Base-by-base conservation (phyloP, 2,329 filamentous ascomycete species). In the Ceratocystis papillata region DNA sequence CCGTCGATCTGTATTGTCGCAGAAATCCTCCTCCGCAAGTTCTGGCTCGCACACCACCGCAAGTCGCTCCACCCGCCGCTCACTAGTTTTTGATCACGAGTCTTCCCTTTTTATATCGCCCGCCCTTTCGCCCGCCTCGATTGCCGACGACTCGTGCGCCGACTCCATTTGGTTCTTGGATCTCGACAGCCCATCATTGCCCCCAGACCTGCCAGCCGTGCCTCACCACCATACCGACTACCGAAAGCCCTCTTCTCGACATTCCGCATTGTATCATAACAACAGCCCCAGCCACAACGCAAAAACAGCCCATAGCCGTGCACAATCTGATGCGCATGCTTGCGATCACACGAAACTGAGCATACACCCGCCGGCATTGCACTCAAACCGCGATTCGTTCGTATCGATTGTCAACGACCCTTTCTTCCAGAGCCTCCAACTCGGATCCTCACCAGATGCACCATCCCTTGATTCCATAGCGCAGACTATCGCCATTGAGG, bases 331-430 rank as follows among this genome's bases (percentile, higher is more conserved):
- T 59, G 53, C 28, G 12, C n/a, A 59, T 59, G 28, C 5, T 4
- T 30, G 28, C 28, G 28, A 30, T 22, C 28, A 33, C 53, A 33
- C 53, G 20, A 41, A 10, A 8, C 45, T 63, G 45, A 63, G 17
- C 37, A 45, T 10, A 50, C 12, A 46, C 12, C 25, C 53, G 15
- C 53, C 53, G 7, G 28, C 8, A n/a, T 1, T 30, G 7, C 25
- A 30, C n/a, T 37, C 50, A 20, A 67, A 65, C 70, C 77, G 79
- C 68, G 78, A 80, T 70, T 84, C 81, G 20, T 74, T 82, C 69
- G 73, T 77, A 63, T 82, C 80, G 67, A 80, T 83, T 68, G 74
- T 81, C 71, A 79, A 83, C 76, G 80, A 83, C 69, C 79, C 79
- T 37, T 82, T 83, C 72, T 80, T 81, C 74, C 77, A 78, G 70